phyloP scores from a whole-genome alignment of 371 early-diverging fungal genomes.

The Mucor velutinosus region DNA sequence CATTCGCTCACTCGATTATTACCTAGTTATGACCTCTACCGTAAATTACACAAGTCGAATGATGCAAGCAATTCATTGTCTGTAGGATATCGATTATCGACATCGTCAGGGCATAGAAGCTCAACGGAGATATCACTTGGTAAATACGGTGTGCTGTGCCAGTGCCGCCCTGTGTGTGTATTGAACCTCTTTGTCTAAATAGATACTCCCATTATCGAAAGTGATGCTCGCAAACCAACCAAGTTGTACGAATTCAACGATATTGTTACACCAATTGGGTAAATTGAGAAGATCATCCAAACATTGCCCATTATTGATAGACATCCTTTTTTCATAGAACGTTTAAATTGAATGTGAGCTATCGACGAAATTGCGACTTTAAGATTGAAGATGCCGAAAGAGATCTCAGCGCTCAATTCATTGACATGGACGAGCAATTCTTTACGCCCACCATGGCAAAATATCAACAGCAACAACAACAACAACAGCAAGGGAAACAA shows the following conservation, averaged over 20 bases:
- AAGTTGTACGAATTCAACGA: slow-evolving; percentile 65
- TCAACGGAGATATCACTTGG: slow-evolving; percentile 63
- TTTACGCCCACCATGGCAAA: slow-evolving; percentile 56
- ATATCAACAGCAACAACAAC: slow-evolving; percentile 44
- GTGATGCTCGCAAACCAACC: slow-evolving; percentile 55
- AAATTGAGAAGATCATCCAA: slow-evolving; percentile 9
- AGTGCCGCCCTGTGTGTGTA: not conserved
- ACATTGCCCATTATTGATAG: not conserved
- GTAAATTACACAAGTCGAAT: slow-evolving; percentile 43
- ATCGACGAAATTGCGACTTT: slow-evolving; percentile 83
- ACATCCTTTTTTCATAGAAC: slow-evolving; percentile 41
- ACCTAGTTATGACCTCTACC: slow-evolving; percentile 71
- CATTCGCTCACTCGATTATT: slow-evolving; percentile 76
- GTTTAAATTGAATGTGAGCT: slow-evolving; percentile 75
- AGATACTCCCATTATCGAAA: slow-evolving; percentile 54
- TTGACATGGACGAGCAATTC: slow-evolving; percentile 33
- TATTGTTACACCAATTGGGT: slow-evolving; percentile 77
- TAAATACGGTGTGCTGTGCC: slow-evolving; percentile 16
- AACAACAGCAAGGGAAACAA: not conserved
- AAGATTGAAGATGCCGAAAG: slow-evolving; percentile 60
- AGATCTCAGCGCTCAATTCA: slow-evolving; percentile 46
- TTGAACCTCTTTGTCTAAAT: not conserved
- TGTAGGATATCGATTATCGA: slow-evolving; percentile 70
- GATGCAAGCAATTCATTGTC: slow-evolving; percentile 43
- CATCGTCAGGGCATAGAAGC: slow-evolving; percentile 26